Conservation (phyloP, 1,139 yeast genomes). For the Taphrina deformans region DNA sequence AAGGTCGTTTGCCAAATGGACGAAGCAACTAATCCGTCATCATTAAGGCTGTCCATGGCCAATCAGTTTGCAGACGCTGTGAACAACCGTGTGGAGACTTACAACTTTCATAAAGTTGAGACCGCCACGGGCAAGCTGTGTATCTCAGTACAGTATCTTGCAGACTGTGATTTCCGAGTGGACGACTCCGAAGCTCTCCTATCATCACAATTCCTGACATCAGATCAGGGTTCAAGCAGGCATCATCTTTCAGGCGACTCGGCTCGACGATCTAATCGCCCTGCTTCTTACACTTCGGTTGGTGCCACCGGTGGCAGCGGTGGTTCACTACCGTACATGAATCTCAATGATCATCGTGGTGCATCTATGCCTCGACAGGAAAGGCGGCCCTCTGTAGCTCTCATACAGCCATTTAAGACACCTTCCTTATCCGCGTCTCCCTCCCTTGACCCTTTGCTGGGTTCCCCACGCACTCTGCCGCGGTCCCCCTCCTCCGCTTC, state of each 20-base stretch:
- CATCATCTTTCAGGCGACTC: constrained; percentile 11
- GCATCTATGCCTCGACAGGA: constrained; percentile 1
- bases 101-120: constrained; percentile 64
- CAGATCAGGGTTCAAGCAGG: constrained; percentile 46
- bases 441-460: constrained; percentile 38
- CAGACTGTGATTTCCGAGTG: constrained; percentile 64
- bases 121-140: constrained; percentile 74
- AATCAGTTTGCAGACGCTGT: background rate
- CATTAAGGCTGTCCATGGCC: background rate
- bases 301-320: background rate
- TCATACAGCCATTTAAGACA: constrained; percentile 46
- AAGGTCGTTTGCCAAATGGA: constrained; percentile 59
- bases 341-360: background rate
- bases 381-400: constrained; percentile 33
- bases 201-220: constrained; percentile 58
- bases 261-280: constrained; percentile 11
- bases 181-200: constrained; percentile 66
- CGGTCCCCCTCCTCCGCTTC: constrained; percentile 12
- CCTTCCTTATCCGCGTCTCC: constrained; percentile 48
- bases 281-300: background rate
- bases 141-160: constrained; percentile 76
- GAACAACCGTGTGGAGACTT: constrained; percentile 45
- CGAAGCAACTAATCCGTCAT: background rate
- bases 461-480: constrained; percentile 28
- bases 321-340: background rate